Percentiles rank a stretch among this genome's conserved stretches.
These are phyloP conservation scores for Eucalyptus viminalis DNA, from an alignment of 345 rosid species.

Conservation along the genomic window DNA sequence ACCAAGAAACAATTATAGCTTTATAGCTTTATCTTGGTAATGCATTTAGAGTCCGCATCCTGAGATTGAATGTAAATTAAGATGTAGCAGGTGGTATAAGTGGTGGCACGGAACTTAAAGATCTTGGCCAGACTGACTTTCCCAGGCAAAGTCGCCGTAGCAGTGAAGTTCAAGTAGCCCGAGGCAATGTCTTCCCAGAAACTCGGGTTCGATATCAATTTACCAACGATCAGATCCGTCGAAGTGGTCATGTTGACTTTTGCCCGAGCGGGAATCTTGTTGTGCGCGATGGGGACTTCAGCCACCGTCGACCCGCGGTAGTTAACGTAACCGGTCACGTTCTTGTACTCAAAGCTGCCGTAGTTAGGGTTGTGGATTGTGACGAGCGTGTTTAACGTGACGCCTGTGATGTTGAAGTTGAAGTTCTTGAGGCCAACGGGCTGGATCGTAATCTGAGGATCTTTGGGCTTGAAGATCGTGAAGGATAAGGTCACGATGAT, in stretches of 20 bases:
- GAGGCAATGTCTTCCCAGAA: conserved; percentile 8
- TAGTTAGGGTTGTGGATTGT: conserved; percentile 24
- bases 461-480: conserved; percentile 29
- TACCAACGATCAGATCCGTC: conserved; percentile 2
- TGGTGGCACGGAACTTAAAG: conserved; percentile 12
- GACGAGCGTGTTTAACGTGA: conserved; percentile 5
- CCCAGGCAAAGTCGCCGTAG: conserved; percentile 20
- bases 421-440: conserved; percentile 14
- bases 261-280: conserved; percentile 7
- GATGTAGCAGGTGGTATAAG: conserved; percentile 6
- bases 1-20: neutral
- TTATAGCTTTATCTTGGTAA: conserved; percentile 6
- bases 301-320: conserved; percentile 13
- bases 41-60: neutral
- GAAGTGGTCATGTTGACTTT: conserved; percentile 11
- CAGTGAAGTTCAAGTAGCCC: conserved; percentile 15
- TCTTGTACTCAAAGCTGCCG: conserved; percentile 21
- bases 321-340: conserved; percentile 2
- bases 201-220: conserved; percentile 1
- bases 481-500: conserved; percentile 7
- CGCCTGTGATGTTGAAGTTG: neutral
- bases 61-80: neutral
- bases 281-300: neutral
- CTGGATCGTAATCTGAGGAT: conserved; percentile 12
- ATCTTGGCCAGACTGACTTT: conserved; percentile 10